Conservation (phyloP, 23 red algal species). For the Cyanidiococcus yangmingshanensis region DNA sequence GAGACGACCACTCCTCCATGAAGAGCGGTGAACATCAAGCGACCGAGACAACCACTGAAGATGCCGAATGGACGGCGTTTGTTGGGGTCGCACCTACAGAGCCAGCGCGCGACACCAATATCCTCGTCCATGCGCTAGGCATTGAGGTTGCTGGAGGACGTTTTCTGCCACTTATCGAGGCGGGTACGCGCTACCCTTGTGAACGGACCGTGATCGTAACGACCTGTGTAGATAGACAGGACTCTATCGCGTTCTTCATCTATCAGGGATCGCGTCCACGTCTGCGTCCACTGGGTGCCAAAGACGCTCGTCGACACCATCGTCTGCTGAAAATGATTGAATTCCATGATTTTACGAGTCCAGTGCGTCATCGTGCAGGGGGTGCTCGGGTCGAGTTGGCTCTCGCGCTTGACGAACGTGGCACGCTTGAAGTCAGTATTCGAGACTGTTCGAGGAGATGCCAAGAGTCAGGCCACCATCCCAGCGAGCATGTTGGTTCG, state of each 20-base stretch:
- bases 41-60: too few relatives aligned
- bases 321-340: conserved; percentile 8
- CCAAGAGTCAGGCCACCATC: neutral
- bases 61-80: conserved; percentile 8
- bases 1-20: too few relatives aligned
- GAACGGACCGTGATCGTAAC: conserved; percentile 12
- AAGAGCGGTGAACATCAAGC: too few relatives aligned
- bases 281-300: conserved; percentile 11
- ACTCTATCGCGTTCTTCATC: neutral
- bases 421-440: conserved; percentile 9
- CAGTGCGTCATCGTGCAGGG: neutral
- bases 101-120: neutral
- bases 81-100: neutral
- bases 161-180: conserved; percentile 9
- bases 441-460: conserved; percentile 13
- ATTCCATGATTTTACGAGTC: conserved; percentile 1
- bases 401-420: conserved; percentile 2
- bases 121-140: conserved; percentile 6
- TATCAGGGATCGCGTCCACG: neutral
- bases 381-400: conserved; percentile 3
- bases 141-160: conserved; percentile 6
- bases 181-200: neutral
- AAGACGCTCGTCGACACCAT: conserved; percentile 3
- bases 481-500: neutral
- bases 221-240: conserved; percentile 4